phyloP scores from a whole-genome alignment of 371 early-diverging fungal species.

The Chytridium lagenaria region DNA sequence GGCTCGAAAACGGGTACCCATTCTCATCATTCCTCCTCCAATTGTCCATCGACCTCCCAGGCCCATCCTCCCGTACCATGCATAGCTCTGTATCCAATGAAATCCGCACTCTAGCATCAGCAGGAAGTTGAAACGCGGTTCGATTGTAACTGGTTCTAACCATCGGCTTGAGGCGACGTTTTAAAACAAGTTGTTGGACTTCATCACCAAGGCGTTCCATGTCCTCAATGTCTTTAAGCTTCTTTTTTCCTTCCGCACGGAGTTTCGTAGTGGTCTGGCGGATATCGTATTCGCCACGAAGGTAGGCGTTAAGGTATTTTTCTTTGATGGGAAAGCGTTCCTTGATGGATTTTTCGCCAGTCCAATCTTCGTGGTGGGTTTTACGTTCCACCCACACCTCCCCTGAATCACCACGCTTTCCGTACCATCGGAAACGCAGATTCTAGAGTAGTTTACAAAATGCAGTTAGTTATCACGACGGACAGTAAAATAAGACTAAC shows the following conservation, averaged over 20 bases:
- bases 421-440: slow-evolving; percentile 61
- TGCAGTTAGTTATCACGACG: neutral
- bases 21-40: slow-evolving; percentile 96
- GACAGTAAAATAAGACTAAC: slow-evolving; percentile 22
- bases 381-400: slow-evolving; percentile 65
- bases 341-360: slow-evolving; percentile 57
- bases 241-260: slow-evolving; percentile 50
- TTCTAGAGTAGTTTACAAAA: slow-evolving; percentile 36
- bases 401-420: slow-evolving; percentile 36
- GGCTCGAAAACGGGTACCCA: slow-evolving; percentile 71
- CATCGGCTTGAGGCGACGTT: slow-evolving; percentile 51
- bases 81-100: slow-evolving; percentile 64
- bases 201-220: slow-evolving; percentile 54
- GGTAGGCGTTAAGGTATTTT: slow-evolving; percentile 52
- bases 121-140: slow-evolving; percentile 66
- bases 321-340: slow-evolving; percentile 62
- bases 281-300: slow-evolving; percentile 53
- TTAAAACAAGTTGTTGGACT: slow-evolving; percentile 53
- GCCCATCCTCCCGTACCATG: slow-evolving; percentile 65
- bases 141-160: slow-evolving; percentile 64
- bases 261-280: slow-evolving; percentile 34
- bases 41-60: slow-evolving; percentile 70
- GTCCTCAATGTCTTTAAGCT: slow-evolving; percentile 47
- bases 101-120: slow-evolving; percentile 57
- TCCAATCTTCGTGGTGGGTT: slow-evolving; percentile 63